Percentiles rank a stretch among this genome's conserved stretches.
Conservation (phyloP, 768 basidiomycete genomes). For the Boletus eberwhitei region DNA sequence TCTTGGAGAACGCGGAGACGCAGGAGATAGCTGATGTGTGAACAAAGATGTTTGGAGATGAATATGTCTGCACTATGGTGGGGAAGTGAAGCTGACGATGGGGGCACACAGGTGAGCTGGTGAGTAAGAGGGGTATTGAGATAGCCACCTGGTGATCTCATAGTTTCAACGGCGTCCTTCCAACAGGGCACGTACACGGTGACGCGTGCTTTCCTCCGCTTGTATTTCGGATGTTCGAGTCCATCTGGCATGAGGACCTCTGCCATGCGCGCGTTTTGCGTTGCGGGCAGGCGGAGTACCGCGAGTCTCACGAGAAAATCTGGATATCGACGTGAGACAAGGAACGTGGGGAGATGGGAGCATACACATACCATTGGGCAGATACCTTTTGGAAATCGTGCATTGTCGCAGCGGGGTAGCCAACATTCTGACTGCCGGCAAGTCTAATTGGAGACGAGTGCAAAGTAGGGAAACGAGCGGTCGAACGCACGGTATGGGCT, state of each 20-base stretch:
- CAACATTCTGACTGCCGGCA: slow-evolving; percentile 63
- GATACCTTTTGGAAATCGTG: slow-evolving; percentile 41
- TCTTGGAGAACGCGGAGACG: slow-evolving; percentile 77
- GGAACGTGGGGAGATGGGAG: neutral
- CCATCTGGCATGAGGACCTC: slow-evolving; percentile 52
- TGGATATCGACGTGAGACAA: slow-evolving; percentile 24
- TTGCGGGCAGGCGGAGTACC: slow-evolving; percentile 41
- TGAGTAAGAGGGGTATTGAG: neutral
- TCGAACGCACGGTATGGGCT: slow-evolving; percentile 65
- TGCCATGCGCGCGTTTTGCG: slow-evolving; percentile 26
- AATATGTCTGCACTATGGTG: slow-evolving; percentile 30
- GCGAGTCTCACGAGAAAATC: slow-evolving; percentile 68
- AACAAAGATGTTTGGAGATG: slow-evolving; percentile 43
- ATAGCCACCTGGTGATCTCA: slow-evolving; percentile 36
- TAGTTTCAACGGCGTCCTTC: slow-evolving; percentile 42
- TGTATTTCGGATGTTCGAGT: slow-evolving; percentile 62
- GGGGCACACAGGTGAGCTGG: slow-evolving; percentile 1
- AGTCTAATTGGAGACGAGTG: neutral
- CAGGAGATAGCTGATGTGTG: slow-evolving; percentile 62
- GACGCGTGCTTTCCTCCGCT: slow-evolving; percentile 40
- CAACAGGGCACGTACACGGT: slow-evolving; percentile 61
- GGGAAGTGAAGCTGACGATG: slow-evolving; percentile 15
- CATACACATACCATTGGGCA: slow-evolving; percentile 53
- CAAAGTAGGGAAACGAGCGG: neutral
- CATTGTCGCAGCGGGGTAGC: slow-evolving; percentile 61